phyloP scores from a whole-genome alignment of 164 flowering plant species.

The Malania oleifera region DNA sequence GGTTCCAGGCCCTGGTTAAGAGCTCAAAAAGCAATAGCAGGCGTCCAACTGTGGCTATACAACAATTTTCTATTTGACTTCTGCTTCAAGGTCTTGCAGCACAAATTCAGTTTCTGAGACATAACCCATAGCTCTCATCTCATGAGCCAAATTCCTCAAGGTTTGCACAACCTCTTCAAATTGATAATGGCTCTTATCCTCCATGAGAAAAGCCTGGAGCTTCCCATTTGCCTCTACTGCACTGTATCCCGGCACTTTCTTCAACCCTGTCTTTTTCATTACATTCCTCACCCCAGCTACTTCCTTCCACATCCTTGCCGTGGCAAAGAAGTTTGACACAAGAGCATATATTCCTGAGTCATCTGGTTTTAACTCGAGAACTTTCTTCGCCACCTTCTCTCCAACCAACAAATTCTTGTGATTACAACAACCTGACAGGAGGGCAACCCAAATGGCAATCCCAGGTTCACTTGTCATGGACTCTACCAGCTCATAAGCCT shows the following conservation, averaged over 20 bases:
- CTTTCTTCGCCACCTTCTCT: constrained; percentile 37
- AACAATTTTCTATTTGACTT: constrained; percentile 17
- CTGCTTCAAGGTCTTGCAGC: constrained; percentile 23
- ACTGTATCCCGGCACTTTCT: constrained; percentile 54
- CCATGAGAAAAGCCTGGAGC: constrained; percentile 46
- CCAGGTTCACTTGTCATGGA: constrained; percentile 38
- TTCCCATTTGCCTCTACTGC: constrained; percentile 48
- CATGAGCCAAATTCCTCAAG: constrained; percentile 27
- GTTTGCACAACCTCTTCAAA: constrained; percentile 20
- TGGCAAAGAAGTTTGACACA: constrained; percentile 51
- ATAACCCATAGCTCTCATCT: constrained; percentile 33
- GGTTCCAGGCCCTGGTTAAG: constrained; percentile 21
- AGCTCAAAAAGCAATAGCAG: constrained; percentile 24
- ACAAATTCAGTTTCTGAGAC: constrained; percentile 22
- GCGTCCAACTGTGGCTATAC: constrained; percentile 19
- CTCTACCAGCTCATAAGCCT: constrained; percentile 34
- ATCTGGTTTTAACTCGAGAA: constrained; percentile 44
- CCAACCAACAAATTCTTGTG: constrained; percentile 33
- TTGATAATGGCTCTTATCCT: constrained; percentile 40
- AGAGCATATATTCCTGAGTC: constrained; percentile 43
- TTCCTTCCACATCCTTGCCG: constrained; percentile 41
- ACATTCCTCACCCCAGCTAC: constrained; percentile 38
- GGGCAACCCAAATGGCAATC: constrained; percentile 45
- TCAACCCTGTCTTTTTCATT: constrained; percentile 38
- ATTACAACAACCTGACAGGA: constrained; percentile 48